phyloP scores from a whole-genome alignment of 495 filamentous ascomycete species.

The Glonium stellatum region DNA sequence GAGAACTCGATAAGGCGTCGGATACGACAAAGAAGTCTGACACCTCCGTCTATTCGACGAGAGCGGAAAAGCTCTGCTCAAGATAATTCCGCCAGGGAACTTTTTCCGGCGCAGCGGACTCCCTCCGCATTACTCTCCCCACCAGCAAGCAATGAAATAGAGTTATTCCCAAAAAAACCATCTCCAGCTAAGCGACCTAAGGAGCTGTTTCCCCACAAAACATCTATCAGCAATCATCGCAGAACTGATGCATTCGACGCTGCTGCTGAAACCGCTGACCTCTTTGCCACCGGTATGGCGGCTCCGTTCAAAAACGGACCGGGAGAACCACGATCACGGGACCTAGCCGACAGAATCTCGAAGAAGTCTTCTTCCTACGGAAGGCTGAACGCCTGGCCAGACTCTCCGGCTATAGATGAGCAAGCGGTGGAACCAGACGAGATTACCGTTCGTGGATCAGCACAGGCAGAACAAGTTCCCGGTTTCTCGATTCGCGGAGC shows the following conservation, averaged over 20 bases:
- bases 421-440: conserved; percentile 4
- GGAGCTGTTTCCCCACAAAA: conserved; percentile 64
- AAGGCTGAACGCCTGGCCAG: neutral
- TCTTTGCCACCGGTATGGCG: conserved; percentile 9
- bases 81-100: conserved; percentile 3
- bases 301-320: conserved; percentile 10
- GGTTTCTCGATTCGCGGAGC: conserved; percentile 27
- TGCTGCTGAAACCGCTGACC: conserved; percentile 10
- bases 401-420: neutral
- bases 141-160: conserved; percentile 37
- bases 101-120: neutral
- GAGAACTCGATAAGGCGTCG: conserved; percentile 13
- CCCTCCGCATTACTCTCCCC: neutral
- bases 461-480: neutral
- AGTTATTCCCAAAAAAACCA: conserved; percentile 41
- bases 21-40: conserved; percentile 15
- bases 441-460: conserved; percentile 28
- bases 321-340: conserved; percentile 16
- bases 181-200: conserved; percentile 34
- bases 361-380: neutral
- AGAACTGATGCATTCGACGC: conserved; percentile 57
- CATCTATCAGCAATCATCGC: conserved; percentile 50
- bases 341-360: conserved; percentile 1
- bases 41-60: conserved; percentile 2
- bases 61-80: conserved; percentile 5